phyloP scores from a whole-genome alignment of 345 rosid genomes.

The Eucalyptus marginata region DNA sequence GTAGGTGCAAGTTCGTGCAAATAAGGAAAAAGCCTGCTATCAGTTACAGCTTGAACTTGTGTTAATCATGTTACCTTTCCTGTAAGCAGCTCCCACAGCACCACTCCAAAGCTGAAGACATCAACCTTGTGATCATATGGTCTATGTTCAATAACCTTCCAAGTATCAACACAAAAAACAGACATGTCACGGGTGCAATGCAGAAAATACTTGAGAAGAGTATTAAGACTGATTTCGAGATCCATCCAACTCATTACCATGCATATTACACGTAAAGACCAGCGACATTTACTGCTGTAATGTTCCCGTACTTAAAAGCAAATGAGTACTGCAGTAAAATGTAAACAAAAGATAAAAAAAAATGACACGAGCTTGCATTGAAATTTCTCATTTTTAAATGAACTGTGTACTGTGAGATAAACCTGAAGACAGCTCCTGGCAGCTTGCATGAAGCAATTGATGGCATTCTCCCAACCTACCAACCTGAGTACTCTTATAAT shows the following conservation, averaged over 20 bases:
- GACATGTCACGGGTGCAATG: background rate
- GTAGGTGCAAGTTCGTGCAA: background rate
- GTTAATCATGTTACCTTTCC: constrained; percentile 31
- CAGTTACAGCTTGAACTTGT: background rate
- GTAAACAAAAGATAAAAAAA: background rate
- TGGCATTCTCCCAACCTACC: background rate
- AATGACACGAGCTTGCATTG: background rate
- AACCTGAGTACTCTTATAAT: background rate
- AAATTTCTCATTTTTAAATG: background rate
- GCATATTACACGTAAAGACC: background rate
- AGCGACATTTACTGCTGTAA: background rate
- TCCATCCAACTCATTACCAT: background rate
- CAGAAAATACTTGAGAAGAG: background rate
- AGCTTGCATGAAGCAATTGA: background rate
- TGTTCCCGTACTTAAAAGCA: background rate
- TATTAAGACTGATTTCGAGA: background rate
- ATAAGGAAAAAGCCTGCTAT: background rate
- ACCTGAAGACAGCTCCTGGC: background rate
- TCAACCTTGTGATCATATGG: constrained; percentile 56
- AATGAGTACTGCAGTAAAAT: background rate
- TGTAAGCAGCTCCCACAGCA: constrained; percentile 61
- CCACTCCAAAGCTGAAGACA: constrained; percentile 52
- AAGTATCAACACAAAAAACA: background rate
- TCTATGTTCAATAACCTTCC: constrained; percentile 59
- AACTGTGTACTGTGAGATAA: background rate